These are phyloP conservation scores for Albizia julibrissin DNA, from an alignment of 306 rosid genomes.

Conservation along the genomic window DNA sequence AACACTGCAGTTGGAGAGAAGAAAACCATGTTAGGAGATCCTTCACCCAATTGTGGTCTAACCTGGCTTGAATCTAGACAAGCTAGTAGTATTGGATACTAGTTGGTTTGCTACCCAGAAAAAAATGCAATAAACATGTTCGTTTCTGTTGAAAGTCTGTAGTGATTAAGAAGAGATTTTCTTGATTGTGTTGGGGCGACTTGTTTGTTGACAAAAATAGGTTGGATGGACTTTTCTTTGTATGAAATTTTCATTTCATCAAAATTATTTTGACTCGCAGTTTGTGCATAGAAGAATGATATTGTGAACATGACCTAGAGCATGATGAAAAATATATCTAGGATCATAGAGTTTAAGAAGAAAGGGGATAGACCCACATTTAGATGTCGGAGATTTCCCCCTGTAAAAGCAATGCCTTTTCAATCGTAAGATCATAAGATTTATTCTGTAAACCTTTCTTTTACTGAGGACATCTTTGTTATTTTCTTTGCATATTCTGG, in stretches of 20 bases:
- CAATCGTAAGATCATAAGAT: constrained; percentile 7
- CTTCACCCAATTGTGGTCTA: neutral
- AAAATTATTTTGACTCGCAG: neutral
- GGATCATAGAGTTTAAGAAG: neutral
- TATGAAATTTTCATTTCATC: constrained; percentile 22
- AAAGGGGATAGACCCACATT: neutral
- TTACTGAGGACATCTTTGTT: neutral
- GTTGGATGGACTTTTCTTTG: constrained; percentile 10
- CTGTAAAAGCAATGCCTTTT: neutral
- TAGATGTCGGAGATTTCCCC: neutral
- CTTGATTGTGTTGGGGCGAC: neutral
- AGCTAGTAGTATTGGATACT: neutral
- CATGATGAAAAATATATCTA: neutral
- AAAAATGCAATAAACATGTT: neutral
- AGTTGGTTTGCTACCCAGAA: neutral
- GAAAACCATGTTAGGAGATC: neutral
- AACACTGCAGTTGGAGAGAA: neutral
- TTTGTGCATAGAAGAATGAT: neutral
- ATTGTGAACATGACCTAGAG: constrained; percentile 14
- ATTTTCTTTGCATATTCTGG: constrained; percentile 13
- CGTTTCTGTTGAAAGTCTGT: neutral
- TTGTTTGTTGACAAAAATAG: neutral
- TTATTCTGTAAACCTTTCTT: neutral
- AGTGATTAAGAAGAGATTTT: neutral
- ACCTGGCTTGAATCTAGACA: neutral